phyloP scores from a whole-genome alignment of 148 eudicot genomes.

The Arctostaphylos glauca region DNA sequence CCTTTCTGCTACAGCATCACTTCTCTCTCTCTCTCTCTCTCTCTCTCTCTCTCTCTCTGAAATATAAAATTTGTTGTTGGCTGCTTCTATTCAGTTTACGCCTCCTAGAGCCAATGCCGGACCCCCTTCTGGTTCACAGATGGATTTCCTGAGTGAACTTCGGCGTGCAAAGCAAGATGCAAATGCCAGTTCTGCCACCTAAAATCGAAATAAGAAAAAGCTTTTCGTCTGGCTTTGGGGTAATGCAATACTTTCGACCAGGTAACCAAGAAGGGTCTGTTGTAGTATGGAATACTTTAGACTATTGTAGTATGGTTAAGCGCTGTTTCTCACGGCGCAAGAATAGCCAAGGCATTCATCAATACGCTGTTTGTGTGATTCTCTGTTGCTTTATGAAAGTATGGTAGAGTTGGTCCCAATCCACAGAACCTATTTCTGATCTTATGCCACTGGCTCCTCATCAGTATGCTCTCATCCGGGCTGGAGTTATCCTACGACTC shows the following conservation, averaged over 20 bases:
- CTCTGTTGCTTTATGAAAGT: neutral
- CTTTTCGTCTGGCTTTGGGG: slow-evolving; percentile 15
- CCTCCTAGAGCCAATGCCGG: slow-evolving; percentile 13
- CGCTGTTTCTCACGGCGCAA: neutral
- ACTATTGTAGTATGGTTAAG: neutral
- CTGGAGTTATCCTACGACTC: too few relatives aligned
- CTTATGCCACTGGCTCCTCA: too few relatives aligned
- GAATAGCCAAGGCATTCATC: neutral
- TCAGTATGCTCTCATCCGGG: too few relatives aligned
- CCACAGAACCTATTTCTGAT: neutral
- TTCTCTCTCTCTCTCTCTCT: neutral
- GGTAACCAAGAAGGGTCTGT: slow-evolving; percentile 22
- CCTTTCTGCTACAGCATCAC: neutral
- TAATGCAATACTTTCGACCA: slow-evolving; percentile 9
- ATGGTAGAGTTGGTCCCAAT: neutral
- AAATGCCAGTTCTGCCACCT: slow-evolving; percentile 28
- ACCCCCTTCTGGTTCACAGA: slow-evolving; percentile 21
- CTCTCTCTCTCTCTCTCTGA: neutral
- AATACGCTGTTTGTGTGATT: neutral
- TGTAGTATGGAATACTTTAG: slow-evolving; percentile 10
- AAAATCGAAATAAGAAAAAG: neutral
- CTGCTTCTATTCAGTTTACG: slow-evolving; percentile 9
- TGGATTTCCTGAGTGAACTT: slow-evolving; percentile 40
- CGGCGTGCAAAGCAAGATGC: slow-evolving; percentile 49
- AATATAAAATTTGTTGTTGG: neutral